These are phyloP conservation scores for Lactarius evosmus DNA, from an alignment of 768 basidiomycete species.

Conservation along the genomic window DNA sequence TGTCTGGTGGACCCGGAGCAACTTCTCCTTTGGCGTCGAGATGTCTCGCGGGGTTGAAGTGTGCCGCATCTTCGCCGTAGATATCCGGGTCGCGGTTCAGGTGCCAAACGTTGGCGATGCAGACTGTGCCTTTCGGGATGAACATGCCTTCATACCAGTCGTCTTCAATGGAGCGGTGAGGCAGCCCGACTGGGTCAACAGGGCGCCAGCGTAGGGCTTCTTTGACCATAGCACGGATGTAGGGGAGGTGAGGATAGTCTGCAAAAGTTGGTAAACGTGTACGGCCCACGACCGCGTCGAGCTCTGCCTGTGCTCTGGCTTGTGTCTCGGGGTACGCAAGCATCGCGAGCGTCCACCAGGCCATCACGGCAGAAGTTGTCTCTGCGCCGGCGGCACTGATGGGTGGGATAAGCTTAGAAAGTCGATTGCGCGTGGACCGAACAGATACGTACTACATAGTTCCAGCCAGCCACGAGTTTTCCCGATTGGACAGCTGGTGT, in stretches of 20 bases:
- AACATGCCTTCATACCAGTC: conserved; percentile 29
- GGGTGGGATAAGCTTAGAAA: not conserved
- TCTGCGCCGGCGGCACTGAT: conserved; percentile 26
- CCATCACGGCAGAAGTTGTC: conserved; percentile 27
- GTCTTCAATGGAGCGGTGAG: conserved; percentile 28
- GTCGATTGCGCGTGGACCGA: not conserved
- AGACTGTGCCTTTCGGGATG: conserved; percentile 25
- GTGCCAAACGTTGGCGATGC: conserved; percentile 27
- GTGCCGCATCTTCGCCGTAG: conserved; percentile 24
- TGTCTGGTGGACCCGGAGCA: conserved; percentile 23
- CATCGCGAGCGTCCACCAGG: conserved; percentile 26
- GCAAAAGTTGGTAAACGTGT: conserved; percentile 24
- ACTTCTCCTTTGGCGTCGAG: conserved; percentile 20
- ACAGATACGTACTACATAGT: conserved; percentile 29
- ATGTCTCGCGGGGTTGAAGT: conserved; percentile 27
- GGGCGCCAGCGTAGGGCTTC: conserved; percentile 27
- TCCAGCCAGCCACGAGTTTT: conserved; percentile 28
- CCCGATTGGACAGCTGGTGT: conserved; percentile 17
- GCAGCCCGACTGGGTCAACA: conserved; percentile 25
- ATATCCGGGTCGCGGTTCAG: conserved; percentile 25
- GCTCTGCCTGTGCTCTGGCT: conserved; percentile 24
- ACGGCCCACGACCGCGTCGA: conserved; percentile 26
- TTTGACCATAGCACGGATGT: conserved; percentile 28
- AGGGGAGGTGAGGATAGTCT: conserved; percentile 24
- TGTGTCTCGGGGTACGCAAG: conserved; percentile 26